Conservation (phyloP, 805 yeast genomes). For the Starmerella gropengiesseri region DNA sequence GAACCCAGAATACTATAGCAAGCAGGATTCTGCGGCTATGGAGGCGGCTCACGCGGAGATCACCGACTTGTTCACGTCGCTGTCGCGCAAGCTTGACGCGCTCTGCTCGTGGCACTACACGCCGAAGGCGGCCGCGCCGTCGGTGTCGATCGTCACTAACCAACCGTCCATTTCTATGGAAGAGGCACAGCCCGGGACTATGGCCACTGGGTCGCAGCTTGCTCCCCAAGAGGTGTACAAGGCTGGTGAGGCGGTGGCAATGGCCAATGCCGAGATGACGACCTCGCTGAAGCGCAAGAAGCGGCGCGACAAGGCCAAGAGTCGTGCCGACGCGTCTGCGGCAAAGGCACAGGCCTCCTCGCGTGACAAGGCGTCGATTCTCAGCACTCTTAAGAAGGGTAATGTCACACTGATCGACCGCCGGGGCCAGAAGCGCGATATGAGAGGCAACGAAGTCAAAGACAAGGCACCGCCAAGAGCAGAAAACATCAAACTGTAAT, state of each 20-base stretch:
- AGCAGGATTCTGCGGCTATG: conserved; percentile 51
- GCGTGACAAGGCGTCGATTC: conserved; percentile 33
- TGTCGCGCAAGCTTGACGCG: conserved; percentile 70
- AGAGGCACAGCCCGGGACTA: conserved; percentile 86
- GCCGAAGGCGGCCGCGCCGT: conserved; percentile 78
- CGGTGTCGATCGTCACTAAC: conserved; percentile 71
- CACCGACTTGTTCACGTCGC: conserved; percentile 45
- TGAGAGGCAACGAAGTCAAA: conserved; percentile 54
- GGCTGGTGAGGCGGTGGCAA: conserved; percentile 25
- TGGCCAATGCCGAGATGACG: conserved; percentile 21
- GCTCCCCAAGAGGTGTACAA: conserved; percentile 93
- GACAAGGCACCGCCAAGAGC: conserved; percentile 27
- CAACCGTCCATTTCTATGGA: conserved; percentile 81
- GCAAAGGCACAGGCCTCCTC: conserved; percentile 31
- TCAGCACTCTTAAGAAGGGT: conserved; percentile 63
- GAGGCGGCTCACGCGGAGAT: conserved; percentile 71
- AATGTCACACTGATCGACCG: conserved; percentile 69
- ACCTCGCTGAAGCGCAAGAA: conserved; percentile 44
- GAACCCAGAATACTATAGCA: conserved; percentile 34
- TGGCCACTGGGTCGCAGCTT: conserved; percentile 58
- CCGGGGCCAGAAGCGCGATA: conserved; percentile 64
- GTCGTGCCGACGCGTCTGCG: conserved; percentile 22
- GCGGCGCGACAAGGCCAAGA: conserved; percentile 67
- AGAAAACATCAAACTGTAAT: conserved; percentile 28
- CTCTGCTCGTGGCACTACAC: conserved; percentile 88